A percentile compares a stretch with the other conserved stretches of the same genome.
These are phyloP conservation scores for Paraphaeosphaeria minitans DNA, from an alignment of 2,329 filamentous ascomycete species.

Conservation along the genomic window DNA sequence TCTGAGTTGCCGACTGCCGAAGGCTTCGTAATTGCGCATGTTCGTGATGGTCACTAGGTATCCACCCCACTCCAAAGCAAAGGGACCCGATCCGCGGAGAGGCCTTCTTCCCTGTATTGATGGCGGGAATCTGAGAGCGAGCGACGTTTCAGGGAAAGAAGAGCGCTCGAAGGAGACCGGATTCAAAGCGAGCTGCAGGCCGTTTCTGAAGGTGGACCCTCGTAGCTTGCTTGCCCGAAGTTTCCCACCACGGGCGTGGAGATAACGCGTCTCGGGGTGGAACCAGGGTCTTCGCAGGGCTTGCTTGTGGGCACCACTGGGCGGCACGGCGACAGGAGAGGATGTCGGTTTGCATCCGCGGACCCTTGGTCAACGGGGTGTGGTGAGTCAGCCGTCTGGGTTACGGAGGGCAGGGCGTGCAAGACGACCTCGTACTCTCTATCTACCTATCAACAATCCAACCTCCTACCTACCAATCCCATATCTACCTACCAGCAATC, in stretches of 20 bases:
- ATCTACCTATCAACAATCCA: too few relatives aligned
- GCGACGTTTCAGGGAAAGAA: constrained; percentile 12
- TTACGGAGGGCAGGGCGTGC: neutral
- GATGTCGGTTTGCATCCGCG: neutral
- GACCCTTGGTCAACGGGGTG: neutral
- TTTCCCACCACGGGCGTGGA: neutral
- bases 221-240: neutral
- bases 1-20: neutral
- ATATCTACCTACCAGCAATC: too few relatives aligned
- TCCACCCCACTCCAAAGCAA: neutral
- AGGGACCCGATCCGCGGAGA: constrained; percentile 10
- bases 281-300: neutral
- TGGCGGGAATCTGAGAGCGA: neutral
- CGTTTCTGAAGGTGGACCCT: neutral
- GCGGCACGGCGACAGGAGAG: too few relatives aligned
- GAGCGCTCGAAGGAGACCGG: constrained; percentile 13
- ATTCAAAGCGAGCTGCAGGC: constrained; percentile 9
- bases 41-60: neutral
- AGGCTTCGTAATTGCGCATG: neutral
- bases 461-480: too few relatives aligned
- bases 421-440: too few relatives aligned
- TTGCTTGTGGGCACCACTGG: neutral
- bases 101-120: neutral
- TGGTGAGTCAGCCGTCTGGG: neutral
- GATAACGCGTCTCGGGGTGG: neutral